Evolutionary conservation across 768 basidiomycete species (phyloP), one percentile per base, ranked within the genome.

Genomic region (Grammothele lineata): DNA sequence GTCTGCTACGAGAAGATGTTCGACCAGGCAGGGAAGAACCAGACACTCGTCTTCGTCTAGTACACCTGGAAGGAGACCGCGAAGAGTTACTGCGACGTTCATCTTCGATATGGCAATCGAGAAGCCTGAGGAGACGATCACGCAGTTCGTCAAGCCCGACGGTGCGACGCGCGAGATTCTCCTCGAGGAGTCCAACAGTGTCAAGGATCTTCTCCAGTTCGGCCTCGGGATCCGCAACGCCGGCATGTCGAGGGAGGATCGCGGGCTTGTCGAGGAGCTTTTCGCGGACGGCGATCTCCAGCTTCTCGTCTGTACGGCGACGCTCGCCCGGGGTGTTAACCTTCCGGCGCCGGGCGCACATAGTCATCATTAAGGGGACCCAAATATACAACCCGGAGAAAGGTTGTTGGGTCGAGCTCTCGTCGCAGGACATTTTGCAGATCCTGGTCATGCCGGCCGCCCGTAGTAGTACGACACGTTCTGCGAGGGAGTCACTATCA

Each of bases 331-430:
- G 96, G 96, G 95, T 71, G 95, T 99, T 67, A 99, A 99, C 62
- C 71, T 98, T 0, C 96, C 96, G 3, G 95, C 94, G 1, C 96
- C 96, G 96, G 2, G 95, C 94, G 1, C 96, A 98, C 55, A 87
- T 92, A 6, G 95, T 97, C 68, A 92, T 98, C 70, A 97, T 99
- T 75, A 99, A 98, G 65, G 96, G 96, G n/a, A 98, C 96, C 0
- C 94, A 98, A 68, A 94, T 98, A 51, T 99, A 98, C 69, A 97
- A 96, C 65, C 96, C 96, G 0, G 94, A 96, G 68, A 96, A 98
- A 68, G 96, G 96, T 18, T 82, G 89, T 3, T 99, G 96, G 96
- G 87, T 89, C 4, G 96, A 98, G 64, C 70, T 98, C 5, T 94
- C 91, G 1, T 83, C 86, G 1, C 96, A 98, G 66, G 96, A 98